Evolutionary conservation across 768 basidiomycete genomes (phyloP).

Genomic region (Epithele typhae): DNA sequence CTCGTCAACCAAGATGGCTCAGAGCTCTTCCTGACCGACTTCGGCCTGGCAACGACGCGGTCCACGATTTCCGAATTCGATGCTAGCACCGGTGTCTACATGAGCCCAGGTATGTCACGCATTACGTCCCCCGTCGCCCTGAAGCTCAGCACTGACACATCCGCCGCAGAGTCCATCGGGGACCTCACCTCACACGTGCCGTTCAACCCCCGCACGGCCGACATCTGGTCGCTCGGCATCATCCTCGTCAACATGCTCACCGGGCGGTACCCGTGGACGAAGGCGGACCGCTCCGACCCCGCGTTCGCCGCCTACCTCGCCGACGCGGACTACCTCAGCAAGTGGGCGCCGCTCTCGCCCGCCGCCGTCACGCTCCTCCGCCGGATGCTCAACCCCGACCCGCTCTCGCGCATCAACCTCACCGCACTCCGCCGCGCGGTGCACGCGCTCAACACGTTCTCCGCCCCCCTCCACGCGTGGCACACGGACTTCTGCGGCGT

Average conservation of each 20-base stretch:
- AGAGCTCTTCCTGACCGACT: constrained; percentile 63
- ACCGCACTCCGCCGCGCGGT: constrained; percentile 14
- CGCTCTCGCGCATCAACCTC: constrained; percentile 15
- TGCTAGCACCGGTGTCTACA: constrained; percentile 14
- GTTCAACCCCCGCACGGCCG: constrained; percentile 28
- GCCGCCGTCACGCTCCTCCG: constrained; percentile 63
- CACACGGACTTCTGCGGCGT: no score
- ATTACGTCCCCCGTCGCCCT: no score
- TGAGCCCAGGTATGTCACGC: constrained; percentile 21
- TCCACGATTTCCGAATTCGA: constrained; percentile 1
- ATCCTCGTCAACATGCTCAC: constrained; percentile 47
- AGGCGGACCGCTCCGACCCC: constrained; percentile 26
- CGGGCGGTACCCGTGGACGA: constrained; percentile 45
- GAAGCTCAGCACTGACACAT: no score
- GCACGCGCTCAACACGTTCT: constrained; percentile 20
- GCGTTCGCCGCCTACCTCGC: constrained; percentile 5
- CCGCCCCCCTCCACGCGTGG: constrained; percentile 25
- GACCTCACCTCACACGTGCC: background rate
- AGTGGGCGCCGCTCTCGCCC: constrained; percentile 68
- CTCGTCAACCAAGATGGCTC: constrained; percentile 87
- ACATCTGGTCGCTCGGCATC: constrained; percentile 30
- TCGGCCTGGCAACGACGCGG: constrained; percentile 17
- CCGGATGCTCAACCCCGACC: constrained; percentile 30
- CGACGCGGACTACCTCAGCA: constrained; percentile 35
- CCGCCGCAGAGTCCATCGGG: constrained; percentile 14